Evolutionary conservation across 805 yeast species (phyloP), one percentile per base, ranked within the genome.

Genomic region (Tetrapisispora phaffii): DNA sequence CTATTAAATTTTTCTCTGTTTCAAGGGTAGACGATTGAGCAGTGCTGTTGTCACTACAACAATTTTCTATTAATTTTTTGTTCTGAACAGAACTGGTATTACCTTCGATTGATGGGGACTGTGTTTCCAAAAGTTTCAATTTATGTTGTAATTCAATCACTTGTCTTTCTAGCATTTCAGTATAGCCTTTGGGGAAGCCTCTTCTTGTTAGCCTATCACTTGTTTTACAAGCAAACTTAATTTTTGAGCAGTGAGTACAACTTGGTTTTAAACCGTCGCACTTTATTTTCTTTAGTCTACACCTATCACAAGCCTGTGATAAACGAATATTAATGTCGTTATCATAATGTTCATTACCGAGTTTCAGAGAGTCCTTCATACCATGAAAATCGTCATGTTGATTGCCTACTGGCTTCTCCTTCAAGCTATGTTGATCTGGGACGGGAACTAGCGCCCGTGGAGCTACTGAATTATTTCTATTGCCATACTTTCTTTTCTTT

Each of bases 281-380:
- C 41, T 60, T 57, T 6, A 60, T 59, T 44, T 63, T 63, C 43
- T 63, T 63, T 23, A 62, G 46, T 32, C 96, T 69, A 58, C 96
- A 88, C 42, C 97, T 67, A 60, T 84, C 93, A 64, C 94, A 84
- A 2, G 93, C 93, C 60, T 84, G 93, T 1, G 83, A 75, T 22
- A 35, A 35, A 20, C 43, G 32, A 9, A 38, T 23, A 26, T 38
- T 38, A 10, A 28, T 28, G 13, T 17, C 17, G 10, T 2, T 81
- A 80, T 49, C 90, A 24, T 34, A 34, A 17, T 20, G 10, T 16
- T 17, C n/a, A 32, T 17, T 32, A n/a, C 19, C n/a, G 13, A 5
- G 5, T 9, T 4, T 3, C 13, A n/a, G 13, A 3, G 31, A 28
- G 13, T 28, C 10, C 10, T 28, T n/a, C 10, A 28, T 4, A 12